These are phyloP conservation scores for Albophoma yamanashiensis DNA, from an alignment of 2,329 filamentous ascomycete species.

Conservation along the genomic window DNA sequence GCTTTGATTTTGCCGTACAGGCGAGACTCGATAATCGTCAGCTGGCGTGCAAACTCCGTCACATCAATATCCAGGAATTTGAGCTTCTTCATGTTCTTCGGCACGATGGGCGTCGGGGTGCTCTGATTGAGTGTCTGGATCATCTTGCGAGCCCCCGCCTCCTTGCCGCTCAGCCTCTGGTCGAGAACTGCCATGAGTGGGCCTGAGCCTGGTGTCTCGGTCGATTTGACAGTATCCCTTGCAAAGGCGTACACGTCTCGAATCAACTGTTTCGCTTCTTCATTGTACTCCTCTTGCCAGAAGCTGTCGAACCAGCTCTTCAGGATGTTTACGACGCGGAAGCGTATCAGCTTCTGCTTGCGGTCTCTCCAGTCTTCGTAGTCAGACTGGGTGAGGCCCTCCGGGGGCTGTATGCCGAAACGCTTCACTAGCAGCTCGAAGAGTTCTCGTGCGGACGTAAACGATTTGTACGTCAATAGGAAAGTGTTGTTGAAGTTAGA, in stretches of 20 bases:
- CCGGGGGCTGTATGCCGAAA: conserved; percentile 86
- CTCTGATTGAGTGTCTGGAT: conserved; percentile 77
- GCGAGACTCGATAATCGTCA: conserved; percentile 93
- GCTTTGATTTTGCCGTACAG: conserved; percentile 94
- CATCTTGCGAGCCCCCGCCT: conserved; percentile 74
- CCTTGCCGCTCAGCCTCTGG: conserved; percentile 78
- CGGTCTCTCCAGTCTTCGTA: conserved; percentile 82
- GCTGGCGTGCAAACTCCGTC: conserved; percentile 90
- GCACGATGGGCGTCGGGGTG: conserved; percentile 79
- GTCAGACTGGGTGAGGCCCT: conserved; percentile 63
- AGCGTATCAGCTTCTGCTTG: conserved; percentile 92
- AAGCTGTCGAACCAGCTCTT: conserved; percentile 98
- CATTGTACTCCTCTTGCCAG: conserved; percentile 93
- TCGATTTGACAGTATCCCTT: conserved; percentile 83
- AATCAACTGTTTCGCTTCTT: conserved; percentile 74
- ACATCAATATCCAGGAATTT: conserved; percentile 97
- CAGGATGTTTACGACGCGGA: conserved; percentile 92
- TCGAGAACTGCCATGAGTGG: conserved; percentile 81
- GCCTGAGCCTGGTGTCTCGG: conserved; percentile 79
- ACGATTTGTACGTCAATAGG: conserved; percentile 90
- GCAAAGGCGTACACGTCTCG: conserved; percentile 85
- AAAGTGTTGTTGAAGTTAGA: conserved; percentile 97
- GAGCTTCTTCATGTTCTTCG: conserved; percentile 99
- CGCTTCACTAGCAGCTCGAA: conserved; percentile 88
- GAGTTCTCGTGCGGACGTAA: conserved; percentile 80